These are phyloP conservation scores for Lachancea mirantina DNA, from an alignment of 805 yeast genomes.

Conservation along the genomic window DNA sequence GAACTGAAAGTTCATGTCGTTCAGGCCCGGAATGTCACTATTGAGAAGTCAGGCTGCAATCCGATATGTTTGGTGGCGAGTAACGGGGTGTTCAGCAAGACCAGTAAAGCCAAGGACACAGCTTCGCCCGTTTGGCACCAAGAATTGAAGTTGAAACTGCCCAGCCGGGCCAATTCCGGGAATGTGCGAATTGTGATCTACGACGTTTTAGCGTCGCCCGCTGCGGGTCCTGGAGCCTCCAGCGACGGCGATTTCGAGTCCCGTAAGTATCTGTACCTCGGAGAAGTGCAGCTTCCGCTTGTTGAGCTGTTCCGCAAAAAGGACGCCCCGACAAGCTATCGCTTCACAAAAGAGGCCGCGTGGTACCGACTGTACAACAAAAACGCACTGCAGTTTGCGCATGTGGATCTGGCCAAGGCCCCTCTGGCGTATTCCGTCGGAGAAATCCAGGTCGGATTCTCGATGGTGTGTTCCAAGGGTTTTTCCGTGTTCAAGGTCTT, in stretches of 20 bases:
- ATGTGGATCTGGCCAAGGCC: constrained; percentile 1
- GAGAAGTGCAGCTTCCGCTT: constrained; percentile 26
- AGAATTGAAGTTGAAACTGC: constrained; percentile 22
- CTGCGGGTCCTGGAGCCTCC: not conserved
- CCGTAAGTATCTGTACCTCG: constrained; percentile 22
- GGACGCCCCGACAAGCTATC: constrained; percentile 15
- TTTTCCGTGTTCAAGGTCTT: constrained; percentile 18
- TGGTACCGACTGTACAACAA: constrained; percentile 27
- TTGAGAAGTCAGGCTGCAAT: constrained; percentile 23
- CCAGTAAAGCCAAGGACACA: constrained; percentile 19
- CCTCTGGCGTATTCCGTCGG: constrained; percentile 15
- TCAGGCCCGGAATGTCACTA: constrained; percentile 20
- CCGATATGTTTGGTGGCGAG: constrained; percentile 27
- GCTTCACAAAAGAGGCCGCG: constrained; percentile 13
- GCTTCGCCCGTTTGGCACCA: constrained; percentile 23
- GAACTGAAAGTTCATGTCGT: constrained; percentile 18
- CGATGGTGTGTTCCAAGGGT: constrained; percentile 13
- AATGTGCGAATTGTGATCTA: constrained; percentile 25
- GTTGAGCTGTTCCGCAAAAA: constrained; percentile 21
- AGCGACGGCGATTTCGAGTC: constrained; percentile 5
- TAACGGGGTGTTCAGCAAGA: constrained; percentile 20
- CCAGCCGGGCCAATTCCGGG: constrained; percentile 22
- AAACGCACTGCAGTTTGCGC: constrained; percentile 6
- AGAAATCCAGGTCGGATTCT: constrained; percentile 21
- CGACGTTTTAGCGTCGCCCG: constrained; percentile 16